phyloP scores from a whole-genome alignment of 2,329 filamentous ascomycete species.

The Cladophialophora yegresii region DNA sequence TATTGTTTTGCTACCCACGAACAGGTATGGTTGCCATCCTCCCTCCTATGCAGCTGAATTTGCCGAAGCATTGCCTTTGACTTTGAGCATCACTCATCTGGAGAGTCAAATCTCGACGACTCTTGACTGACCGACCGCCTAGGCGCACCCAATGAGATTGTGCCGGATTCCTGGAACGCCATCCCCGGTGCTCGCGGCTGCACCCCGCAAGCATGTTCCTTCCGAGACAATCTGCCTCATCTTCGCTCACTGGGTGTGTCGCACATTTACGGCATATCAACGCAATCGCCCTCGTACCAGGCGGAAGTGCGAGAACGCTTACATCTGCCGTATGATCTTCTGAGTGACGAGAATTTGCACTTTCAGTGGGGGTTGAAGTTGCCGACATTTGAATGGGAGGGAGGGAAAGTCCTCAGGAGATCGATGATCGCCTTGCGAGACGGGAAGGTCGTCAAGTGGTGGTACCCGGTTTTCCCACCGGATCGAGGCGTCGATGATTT shows the following conservation, averaged over 20 bases:
- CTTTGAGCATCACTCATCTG: not conserved
- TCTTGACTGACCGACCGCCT: slow-evolving; percentile 33
- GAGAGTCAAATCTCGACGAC: not conserved
- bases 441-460: slow-evolving; percentile 46
- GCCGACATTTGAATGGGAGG: slow-evolving; percentile 47
- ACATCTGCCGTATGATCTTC: slow-evolving; percentile 46
- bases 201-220: slow-evolving; percentile 50
- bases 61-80: not conserved
- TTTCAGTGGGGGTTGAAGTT: slow-evolving; percentile 42
- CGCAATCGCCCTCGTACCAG: slow-evolving; percentile 47
- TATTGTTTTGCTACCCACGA: slow-evolving; percentile 48
- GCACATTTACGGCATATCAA: slow-evolving; percentile 46
- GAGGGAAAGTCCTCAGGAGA: slow-evolving; percentile 43
- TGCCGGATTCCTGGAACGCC: slow-evolving; percentile 47
- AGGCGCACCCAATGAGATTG: slow-evolving; percentile 44
- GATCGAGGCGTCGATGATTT: slow-evolving; percentile 46
- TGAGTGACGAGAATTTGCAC: slow-evolving; percentile 46
- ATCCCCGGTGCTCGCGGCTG: slow-evolving; percentile 50
- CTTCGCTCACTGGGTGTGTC: slow-evolving; percentile 40
- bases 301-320: slow-evolving; percentile 43
- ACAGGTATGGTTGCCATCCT: slow-evolving; percentile 15
- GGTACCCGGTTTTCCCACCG: slow-evolving; percentile 50
- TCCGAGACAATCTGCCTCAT: slow-evolving; percentile 43
- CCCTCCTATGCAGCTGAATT: not conserved
- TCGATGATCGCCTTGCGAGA: slow-evolving; percentile 45